Evolutionary conservation across 345 rosid genomes (phyloP).

Genomic region (Nasturtium officinale): DNA sequence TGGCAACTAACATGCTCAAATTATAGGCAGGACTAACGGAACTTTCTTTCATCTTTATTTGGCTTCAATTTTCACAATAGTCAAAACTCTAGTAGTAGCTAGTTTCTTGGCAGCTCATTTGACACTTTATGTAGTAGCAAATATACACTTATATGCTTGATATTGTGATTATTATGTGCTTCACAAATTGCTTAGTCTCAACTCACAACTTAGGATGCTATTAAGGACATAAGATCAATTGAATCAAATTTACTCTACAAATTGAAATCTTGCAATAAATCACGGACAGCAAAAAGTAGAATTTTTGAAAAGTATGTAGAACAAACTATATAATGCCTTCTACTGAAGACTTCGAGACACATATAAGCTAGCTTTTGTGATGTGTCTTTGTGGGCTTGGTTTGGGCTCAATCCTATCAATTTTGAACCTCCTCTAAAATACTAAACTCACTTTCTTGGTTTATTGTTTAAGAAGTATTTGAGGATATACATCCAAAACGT

Average conservation of each 20-base stretch:
- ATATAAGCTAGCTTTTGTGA: background rate
- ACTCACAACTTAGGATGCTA: background rate
- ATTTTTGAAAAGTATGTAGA: background rate
- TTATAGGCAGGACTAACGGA: background rate
- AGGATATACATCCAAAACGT: too few species aligned
- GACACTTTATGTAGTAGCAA: background rate
- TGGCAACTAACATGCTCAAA: background rate
- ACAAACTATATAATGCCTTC: too few species aligned
- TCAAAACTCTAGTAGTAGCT: background rate
- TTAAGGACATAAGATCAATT: background rate
- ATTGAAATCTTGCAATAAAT: background rate
- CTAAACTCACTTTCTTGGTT: background rate
- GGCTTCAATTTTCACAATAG: background rate
- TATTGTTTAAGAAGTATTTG: background rate
- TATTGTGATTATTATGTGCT: background rate
- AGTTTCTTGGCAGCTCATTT: slow-evolving; percentile 13
- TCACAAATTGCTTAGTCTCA: background rate
- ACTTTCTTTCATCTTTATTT: background rate
- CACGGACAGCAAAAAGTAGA: background rate
- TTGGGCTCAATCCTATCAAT: background rate
- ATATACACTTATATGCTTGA: background rate
- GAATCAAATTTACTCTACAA: background rate
- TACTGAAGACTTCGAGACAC: background rate
- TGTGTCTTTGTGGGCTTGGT: background rate
- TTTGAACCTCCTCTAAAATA: background rate